Evolutionary conservation across 768 basidiomycete genomes (phyloP).

Genomic region (Russula griseocarnosa): DNA sequence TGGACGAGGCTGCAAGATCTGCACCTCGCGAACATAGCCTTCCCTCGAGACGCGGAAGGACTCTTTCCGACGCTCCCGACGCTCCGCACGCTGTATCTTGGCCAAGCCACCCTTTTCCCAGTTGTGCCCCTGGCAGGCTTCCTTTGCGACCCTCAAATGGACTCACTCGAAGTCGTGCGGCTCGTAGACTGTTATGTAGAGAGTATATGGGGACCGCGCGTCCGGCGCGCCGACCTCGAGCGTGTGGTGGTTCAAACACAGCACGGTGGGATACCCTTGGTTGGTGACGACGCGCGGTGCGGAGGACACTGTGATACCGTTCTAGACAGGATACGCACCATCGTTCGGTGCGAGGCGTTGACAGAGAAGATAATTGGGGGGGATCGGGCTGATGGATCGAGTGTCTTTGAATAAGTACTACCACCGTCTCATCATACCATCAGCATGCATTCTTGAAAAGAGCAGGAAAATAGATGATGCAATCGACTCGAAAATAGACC

Average conservation of each 20-base stretch:
- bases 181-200: conserved; percentile 53
- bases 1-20: conserved; percentile 48
- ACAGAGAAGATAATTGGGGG: conserved; percentile 54
- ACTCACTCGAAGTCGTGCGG: conserved; percentile 36
- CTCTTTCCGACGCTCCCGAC: conserved; percentile 40
- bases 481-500: neutral
- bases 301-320: conserved; percentile 19
- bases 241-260: conserved; percentile 32
- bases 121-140: conserved; percentile 41
- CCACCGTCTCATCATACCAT: neutral
- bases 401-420: conserved; percentile 19
- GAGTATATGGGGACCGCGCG: conserved; percentile 56
- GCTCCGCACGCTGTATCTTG: conserved; percentile 45
- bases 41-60: conserved; percentile 32
- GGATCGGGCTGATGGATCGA: conserved; percentile 40
- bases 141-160: conserved; percentile 31
- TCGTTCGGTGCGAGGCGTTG: conserved; percentile 48
- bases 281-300: conserved; percentile 6
- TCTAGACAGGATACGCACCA: conserved; percentile 37
- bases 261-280: conserved; percentile 1
- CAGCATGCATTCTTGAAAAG: neutral
- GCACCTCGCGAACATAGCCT: conserved; percentile 46
- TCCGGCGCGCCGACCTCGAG: conserved; percentile 50
- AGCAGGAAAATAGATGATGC: neutral
- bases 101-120: conserved; percentile 47